Conservation (phyloP, 306 rosid genomes). For the Quercus ilex region DNA sequence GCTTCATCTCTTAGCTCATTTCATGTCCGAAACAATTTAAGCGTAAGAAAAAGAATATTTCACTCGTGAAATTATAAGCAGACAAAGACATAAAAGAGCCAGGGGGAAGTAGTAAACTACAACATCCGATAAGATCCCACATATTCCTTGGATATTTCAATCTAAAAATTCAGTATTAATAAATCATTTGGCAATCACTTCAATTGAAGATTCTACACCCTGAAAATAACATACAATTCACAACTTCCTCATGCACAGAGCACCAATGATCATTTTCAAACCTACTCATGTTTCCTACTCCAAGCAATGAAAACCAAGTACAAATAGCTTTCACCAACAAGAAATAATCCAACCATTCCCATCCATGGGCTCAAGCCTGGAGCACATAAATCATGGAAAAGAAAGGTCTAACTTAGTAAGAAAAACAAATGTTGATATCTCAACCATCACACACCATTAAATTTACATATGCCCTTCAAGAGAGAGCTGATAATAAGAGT, state of each 20-base stretch:
- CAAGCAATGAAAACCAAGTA: neutral
- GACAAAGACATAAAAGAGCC: neutral
- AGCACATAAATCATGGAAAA: neutral
- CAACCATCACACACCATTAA: neutral
- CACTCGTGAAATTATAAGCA: neutral
- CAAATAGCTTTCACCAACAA: neutral
- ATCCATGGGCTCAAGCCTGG: neutral
- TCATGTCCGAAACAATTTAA: neutral
- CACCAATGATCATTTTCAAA: neutral
- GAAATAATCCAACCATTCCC: neutral
- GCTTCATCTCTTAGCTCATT: neutral
- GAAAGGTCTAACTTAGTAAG: neutral
- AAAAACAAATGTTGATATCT: neutral
- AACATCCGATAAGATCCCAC: neutral
- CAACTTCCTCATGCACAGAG: neutral
- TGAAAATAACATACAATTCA: neutral
- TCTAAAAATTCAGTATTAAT: neutral
- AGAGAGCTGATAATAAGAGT: neutral
- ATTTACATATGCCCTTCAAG: neutral
- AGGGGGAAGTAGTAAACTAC: neutral
- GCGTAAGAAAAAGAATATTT: neutral
- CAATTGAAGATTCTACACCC: neutral
- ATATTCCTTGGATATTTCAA: neutral
- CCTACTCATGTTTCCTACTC: neutral
- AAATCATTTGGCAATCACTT: neutral